Evolutionary conservation across 352 stramenopile genomes (phyloP).

Genomic region (Globisporangium spinosum): DNA sequence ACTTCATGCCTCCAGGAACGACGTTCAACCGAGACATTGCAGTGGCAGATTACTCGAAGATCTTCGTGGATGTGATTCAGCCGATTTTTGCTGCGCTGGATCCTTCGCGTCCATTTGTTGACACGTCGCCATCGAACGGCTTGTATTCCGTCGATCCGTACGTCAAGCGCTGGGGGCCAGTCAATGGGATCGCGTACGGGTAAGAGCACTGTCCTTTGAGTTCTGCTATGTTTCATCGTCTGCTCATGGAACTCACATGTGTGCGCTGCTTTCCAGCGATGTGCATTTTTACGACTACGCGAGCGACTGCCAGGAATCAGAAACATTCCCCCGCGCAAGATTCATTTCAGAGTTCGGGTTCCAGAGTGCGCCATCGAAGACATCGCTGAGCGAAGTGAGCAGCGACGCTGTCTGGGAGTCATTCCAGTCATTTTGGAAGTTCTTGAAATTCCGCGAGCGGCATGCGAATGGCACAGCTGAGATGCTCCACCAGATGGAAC

Average conservation of each 20-base stretch:
- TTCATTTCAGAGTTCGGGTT: slow-evolving; percentile 89
- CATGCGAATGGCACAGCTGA: slow-evolving; percentile 73
- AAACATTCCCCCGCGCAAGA: slow-evolving; percentile 61
- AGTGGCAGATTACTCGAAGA: slow-evolving; percentile 70
- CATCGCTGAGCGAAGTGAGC: slow-evolving; percentile 49
- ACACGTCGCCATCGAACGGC: slow-evolving; percentile 85
- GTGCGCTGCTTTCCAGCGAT: slow-evolving; percentile 35
- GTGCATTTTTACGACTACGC: slow-evolving; percentile 87
- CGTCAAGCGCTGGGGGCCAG: slow-evolving; percentile 77
- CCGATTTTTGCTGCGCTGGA: slow-evolving; percentile 51
- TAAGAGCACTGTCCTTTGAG: slow-evolving; percentile 20
- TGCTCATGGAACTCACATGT: slow-evolving; percentile 5
- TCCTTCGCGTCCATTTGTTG: slow-evolving; percentile 65
- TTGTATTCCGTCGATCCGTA: slow-evolving; percentile 71
- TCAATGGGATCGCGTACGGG: slow-evolving; percentile 56
- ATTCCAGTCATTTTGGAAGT: slow-evolving; percentile 66
- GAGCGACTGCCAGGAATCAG: slow-evolving; percentile 68
- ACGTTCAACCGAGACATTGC: slow-evolving; percentile 77
- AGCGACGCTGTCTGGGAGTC: slow-evolving; percentile 49
- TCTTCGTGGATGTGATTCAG: slow-evolving; percentile 77
- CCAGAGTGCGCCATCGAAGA: slow-evolving; percentile 68
- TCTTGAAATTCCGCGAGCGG: slow-evolving; percentile 79
- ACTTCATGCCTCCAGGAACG: slow-evolving; percentile 45
- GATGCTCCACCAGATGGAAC: slow-evolving; percentile 66
- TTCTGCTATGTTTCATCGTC: not conserved